phyloP scores from a whole-genome alignment of 495 filamentous ascomycete species.

The Tuber umbilicatum region DNA sequence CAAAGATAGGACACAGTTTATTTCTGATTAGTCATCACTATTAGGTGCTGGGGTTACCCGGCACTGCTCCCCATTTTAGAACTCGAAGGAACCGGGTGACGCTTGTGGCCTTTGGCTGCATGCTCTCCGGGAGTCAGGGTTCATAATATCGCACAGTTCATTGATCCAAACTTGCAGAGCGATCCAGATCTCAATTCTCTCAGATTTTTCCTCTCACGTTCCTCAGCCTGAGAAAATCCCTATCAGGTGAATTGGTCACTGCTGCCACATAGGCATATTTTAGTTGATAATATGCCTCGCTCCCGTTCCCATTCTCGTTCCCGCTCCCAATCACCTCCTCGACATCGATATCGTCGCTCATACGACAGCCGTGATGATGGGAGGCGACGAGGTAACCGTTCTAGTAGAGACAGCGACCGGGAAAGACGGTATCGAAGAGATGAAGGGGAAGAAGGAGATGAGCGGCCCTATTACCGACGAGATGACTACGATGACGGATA shows the following conservation, averaged over 20 bases:
- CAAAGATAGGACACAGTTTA: no score
- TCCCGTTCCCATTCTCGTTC: not conserved
- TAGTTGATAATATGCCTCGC: not conserved
- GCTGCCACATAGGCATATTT: not conserved
- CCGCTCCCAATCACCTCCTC: not conserved
- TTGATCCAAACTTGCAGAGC: not conserved
- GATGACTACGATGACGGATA: not conserved
- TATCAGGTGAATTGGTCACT: not conserved
- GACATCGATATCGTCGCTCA: not conserved
- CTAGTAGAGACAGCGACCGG: conserved; percentile 3
- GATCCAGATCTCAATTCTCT: not conserved
- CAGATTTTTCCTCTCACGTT: not conserved
- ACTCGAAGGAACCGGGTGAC: not conserved
- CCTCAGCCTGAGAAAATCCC: not conserved
- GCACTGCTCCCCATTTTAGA: not conserved
- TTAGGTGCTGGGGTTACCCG: not conserved
- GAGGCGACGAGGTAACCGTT: not conserved
- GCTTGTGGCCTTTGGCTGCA: not conserved
- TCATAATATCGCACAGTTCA: not conserved
- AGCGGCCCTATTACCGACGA: not conserved
- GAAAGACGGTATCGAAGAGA: conserved; percentile 3
- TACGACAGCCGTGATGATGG: not conserved
- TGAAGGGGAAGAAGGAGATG: not conserved
- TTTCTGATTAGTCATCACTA: not conserved
- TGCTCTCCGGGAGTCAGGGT: not conserved